Percentiles rank a stretch among this genome's conserved stretches.
phyloP scores from a whole-genome alignment of 2,329 filamentous ascomycete species.

The Monosporascus sp. region DNA sequence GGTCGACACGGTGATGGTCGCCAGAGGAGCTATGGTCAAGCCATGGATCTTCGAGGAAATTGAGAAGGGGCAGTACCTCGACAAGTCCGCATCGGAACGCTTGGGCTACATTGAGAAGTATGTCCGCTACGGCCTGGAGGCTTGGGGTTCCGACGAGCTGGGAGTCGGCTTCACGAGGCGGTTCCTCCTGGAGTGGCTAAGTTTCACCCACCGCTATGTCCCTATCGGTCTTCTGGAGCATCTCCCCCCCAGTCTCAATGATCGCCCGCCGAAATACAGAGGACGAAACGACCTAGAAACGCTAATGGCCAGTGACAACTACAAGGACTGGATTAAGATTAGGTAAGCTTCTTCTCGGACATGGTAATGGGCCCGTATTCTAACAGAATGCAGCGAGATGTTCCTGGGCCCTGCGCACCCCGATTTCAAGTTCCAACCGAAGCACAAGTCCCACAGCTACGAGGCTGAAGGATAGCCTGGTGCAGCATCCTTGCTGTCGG shows the following conservation, averaged over 20 bases:
- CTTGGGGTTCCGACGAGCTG: conserved; percentile 93
- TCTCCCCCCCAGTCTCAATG: conserved; percentile 82
- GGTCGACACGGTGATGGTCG: conserved; percentile 95
- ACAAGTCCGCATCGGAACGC: conserved; percentile 87
- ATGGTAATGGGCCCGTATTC: conserved; percentile 1
- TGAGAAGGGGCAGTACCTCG: conserved; percentile 81
- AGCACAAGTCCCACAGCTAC: conserved; percentile 94
- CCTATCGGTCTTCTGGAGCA: conserved; percentile 84
- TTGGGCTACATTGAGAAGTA: conserved; percentile 85
- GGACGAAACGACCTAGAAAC: conserved; percentile 90
- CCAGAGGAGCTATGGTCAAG: conserved; percentile 92
- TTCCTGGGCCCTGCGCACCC: conserved; percentile 87
- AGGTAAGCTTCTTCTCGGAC: conserved; percentile 52
- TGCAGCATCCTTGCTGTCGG: neutral
- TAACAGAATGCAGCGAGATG: conserved; percentile 67
- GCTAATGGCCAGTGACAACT: conserved; percentile 83
- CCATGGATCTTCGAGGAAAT: conserved; percentile 99
- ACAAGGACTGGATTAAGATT: conserved; percentile 98
- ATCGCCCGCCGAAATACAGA: conserved; percentile 76
- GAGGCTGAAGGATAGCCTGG: conserved; percentile 60
- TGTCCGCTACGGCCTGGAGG: conserved; percentile 80
- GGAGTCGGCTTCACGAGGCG: conserved; percentile 85
- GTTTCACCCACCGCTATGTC: conserved; percentile 88
- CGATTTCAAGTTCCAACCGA: conserved; percentile 90
- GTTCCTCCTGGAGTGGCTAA: conserved; percentile 93